A percentile compares a stretch with the other conserved stretches of the same genome.
Evolutionary conservation across 371 early-diverging fungal genomes (phyloP).

Genomic region (Apophysomyces variabilis): DNA sequence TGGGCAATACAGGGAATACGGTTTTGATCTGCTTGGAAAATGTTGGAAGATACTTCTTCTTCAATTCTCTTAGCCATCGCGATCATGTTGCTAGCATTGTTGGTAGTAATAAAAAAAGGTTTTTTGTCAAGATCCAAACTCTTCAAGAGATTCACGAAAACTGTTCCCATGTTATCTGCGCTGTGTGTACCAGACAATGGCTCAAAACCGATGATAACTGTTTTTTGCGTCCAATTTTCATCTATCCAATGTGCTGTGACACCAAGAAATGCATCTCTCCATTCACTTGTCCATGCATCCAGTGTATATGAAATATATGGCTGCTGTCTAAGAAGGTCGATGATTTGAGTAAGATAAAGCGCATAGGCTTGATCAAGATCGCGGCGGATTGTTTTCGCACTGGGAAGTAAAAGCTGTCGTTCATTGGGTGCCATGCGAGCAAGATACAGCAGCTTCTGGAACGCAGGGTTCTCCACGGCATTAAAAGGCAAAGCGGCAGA

Average conservation of each 20-base stretch:
- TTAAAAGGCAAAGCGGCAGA: too few relatives aligned
- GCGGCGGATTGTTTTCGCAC: neutral
- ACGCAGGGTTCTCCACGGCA: neutral
- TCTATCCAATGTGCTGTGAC: constrained; percentile 34
- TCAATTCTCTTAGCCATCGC: too few relatives aligned
- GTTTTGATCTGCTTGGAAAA: too few relatives aligned
- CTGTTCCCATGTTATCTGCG: too few relatives aligned
- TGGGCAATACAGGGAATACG: too few relatives aligned
- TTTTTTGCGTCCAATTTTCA: constrained; percentile 19
- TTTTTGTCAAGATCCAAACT: too few relatives aligned
- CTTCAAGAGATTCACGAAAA: too few relatives aligned
- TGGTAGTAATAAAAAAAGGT: too few relatives aligned
- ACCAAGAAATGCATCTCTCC: constrained; percentile 18
- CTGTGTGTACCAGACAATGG: too few relatives aligned
- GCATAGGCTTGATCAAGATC: neutral
- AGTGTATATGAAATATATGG: constrained; percentile 19
- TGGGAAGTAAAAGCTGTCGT: neutral
- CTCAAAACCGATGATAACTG: constrained; percentile 25
- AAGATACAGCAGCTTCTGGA: neutral
- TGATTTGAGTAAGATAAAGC: neutral
- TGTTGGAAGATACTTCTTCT: too few relatives aligned
- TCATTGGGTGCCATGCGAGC: neutral
- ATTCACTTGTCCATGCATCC: constrained; percentile 29
- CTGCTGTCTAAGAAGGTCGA: neutral
- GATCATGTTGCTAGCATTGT: too few relatives aligned